A percentile compares a stretch with the other conserved stretches of the same genome.
These are phyloP conservation scores for Debaryomyces robertsiae DNA, from an alignment of 1,139 yeast genomes.

Conservation along the genomic window DNA sequence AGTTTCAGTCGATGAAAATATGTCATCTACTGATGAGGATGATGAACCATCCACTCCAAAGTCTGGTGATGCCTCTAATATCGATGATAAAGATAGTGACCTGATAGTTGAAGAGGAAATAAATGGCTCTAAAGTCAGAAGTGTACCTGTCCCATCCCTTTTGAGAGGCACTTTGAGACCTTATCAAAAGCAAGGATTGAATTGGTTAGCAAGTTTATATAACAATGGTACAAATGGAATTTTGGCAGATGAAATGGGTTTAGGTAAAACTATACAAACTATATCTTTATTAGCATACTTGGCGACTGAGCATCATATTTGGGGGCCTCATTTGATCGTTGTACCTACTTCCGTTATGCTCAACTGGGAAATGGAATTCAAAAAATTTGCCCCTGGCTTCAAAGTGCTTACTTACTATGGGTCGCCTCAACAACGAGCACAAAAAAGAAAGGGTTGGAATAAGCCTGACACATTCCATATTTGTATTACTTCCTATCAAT, in stretches of 20 bases:
- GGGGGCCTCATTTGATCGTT: conserved; percentile 98
- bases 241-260: conserved; percentile 98
- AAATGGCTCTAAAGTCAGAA: conserved; percentile 57
- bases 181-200: conserved; percentile 94
- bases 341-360: conserved; percentile 99
- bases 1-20: conserved; percentile 23
- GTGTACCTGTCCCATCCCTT: conserved; percentile 68
- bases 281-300: conserved; percentile 82
- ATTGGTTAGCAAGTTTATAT: conserved; percentile 94
- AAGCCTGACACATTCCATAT: conserved; percentile 95
- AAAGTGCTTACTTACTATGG: conserved; percentile 96
- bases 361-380: conserved; percentile 99
- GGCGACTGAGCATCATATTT: conserved; percentile 89
- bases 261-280: conserved; percentile 97
- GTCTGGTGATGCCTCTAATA: conserved; percentile 16
- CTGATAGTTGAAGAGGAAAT: conserved; percentile 36
- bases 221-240: conserved; percentile 94
- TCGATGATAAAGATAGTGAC: conserved; percentile 18
- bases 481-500: conserved; percentile 93
- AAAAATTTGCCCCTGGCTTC: conserved; percentile 97
- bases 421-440: conserved; percentile 95
- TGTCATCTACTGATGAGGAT: conserved; percentile 28
- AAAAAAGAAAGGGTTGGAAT: conserved; percentile 97
- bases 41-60: conserved; percentile 35
- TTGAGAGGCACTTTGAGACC: conserved; percentile 84